A percentile compares a stretch with the other conserved stretches of the same genome.
phyloP scores from a whole-genome alignment of 129 eudicot species.

The Flaveria robusta region DNA sequence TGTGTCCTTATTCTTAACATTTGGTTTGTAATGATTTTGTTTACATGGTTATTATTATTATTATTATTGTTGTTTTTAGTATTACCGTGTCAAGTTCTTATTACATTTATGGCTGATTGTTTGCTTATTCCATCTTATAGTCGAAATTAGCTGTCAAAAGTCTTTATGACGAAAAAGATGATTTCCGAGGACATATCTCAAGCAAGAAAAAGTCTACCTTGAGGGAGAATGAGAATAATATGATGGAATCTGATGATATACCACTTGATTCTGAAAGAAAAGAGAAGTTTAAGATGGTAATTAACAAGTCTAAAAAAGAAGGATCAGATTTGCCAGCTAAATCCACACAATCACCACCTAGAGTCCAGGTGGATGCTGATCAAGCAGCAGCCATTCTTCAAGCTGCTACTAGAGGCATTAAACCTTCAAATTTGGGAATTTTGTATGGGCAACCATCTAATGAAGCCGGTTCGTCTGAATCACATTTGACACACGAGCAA shows the following conservation, averaged over 20 bases:
- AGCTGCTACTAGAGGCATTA: constrained; percentile 93
- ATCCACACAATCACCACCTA: constrained; percentile 43
- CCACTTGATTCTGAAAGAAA: constrained; percentile 71
- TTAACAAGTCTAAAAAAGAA: constrained; percentile 78
- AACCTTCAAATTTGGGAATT: constrained; percentile 50
- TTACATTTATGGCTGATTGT: constrained; percentile 8
- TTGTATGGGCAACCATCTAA: constrained; percentile 35
- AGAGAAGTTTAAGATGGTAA: constrained; percentile 90
- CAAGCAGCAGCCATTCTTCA: constrained; percentile 97
- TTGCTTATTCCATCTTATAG: constrained; percentile 40
- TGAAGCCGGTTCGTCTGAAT: constrained; percentile 53
- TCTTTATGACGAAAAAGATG: constrained; percentile 47
- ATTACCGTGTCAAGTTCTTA: background rate
- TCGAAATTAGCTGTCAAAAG: constrained; percentile 52
- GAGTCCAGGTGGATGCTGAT: constrained; percentile 68
- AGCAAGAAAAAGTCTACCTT: constrained; percentile 40
- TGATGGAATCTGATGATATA: constrained; percentile 45
- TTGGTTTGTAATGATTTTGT: background rate
- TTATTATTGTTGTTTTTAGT: background rate
- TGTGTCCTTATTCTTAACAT: background rate
- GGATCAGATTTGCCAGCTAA: constrained; percentile 52
- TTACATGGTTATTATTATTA: background rate
- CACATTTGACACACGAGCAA: constrained; percentile 65
- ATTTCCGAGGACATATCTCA: constrained; percentile 29
- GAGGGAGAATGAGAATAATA: constrained; percentile 38